A percentile compares a stretch with the other conserved stretches of the same genome.
Conservation (phyloP, 139 green algal genomes). For the Coelastrella sp. region DNA sequence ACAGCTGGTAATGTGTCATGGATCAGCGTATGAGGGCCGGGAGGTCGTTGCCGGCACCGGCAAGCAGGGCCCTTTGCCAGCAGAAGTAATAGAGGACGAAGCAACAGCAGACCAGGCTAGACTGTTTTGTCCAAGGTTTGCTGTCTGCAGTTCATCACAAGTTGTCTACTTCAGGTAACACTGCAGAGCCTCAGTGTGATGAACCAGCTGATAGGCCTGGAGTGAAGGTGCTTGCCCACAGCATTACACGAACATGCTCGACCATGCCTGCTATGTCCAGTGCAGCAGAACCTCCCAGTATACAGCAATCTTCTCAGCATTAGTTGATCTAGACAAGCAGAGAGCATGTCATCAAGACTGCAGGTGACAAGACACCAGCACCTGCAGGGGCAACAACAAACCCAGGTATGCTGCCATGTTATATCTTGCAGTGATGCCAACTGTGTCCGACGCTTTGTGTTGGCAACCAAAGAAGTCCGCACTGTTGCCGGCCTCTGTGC, state of each 20-base stretch:
- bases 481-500: conserved; percentile 23
- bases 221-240: too few species aligned
- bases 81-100: conserved; percentile 17
- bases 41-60: conserved; percentile 36
- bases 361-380: too few species aligned
- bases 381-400: too few species aligned
- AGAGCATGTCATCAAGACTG: too few species aligned
- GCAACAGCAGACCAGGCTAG: conserved; percentile 41
- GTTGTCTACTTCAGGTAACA: conserved; percentile 34
- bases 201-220: too few species aligned
- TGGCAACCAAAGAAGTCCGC: conserved; percentile 17
- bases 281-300: too few species aligned
- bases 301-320: too few species aligned
- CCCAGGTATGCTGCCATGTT: background rate
- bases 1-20: conserved; percentile 30
- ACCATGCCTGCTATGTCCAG: too few species aligned
- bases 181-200: too few species aligned
- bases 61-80: background rate
- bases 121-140: conserved; percentile 32
- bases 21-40: conserved; percentile 37
- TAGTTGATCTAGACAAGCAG: too few species aligned
- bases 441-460: conserved; percentile 29
- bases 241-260: too few species aligned
- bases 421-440: conserved; percentile 25
- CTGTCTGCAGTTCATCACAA: conserved; percentile 4